Conservation (phyloP, 495 filamentous ascomycete genomes). For the Evernia prunastri region DNA sequence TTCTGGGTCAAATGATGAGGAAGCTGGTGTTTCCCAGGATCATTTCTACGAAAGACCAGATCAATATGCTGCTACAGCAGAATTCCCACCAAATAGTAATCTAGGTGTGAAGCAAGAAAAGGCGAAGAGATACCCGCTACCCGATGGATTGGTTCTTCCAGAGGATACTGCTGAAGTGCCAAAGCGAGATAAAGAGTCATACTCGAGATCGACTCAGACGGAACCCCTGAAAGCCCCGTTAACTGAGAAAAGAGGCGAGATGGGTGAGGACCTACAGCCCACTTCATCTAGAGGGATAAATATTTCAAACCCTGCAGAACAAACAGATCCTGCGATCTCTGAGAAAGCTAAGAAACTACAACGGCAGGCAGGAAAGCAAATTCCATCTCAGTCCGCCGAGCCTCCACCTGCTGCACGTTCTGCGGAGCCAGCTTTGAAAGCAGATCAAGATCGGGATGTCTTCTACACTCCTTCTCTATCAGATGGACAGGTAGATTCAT, state of each 20-base stretch:
- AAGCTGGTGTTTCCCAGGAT: conserved; percentile 39
- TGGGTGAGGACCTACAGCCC: conserved; percentile 26
- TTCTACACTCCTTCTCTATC: conserved; percentile 49
- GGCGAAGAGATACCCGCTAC: conserved; percentile 34
- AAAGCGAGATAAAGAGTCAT: conserved; percentile 24
- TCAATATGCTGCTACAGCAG: conserved; percentile 27
- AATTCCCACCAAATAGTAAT: conserved; percentile 29
- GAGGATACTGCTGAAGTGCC: conserved; percentile 12
- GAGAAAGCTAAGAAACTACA: conserved; percentile 45
- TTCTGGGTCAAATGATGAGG: conserved; percentile 5
- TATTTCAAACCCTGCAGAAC: conserved; percentile 32
- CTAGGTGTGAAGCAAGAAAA: conserved; percentile 39
- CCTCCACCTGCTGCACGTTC: conserved; percentile 29
- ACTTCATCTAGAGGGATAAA: conserved; percentile 31
- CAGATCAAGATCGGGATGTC: conserved; percentile 50
- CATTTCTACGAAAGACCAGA: conserved; percentile 37
- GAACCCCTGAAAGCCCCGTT: conserved; percentile 28
- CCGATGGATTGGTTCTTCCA: conserved; percentile 41
- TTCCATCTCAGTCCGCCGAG: conserved; percentile 44
- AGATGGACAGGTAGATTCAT: conserved; percentile 43
- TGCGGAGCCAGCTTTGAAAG: conserved; percentile 27
- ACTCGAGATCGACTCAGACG: conserved; percentile 19
- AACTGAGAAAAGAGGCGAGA: conserved; percentile 9
- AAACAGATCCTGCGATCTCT: conserved; percentile 31
- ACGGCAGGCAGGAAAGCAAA: conserved; percentile 47